Evolutionary conservation across 306 rosid genomes (phyloP).

Genomic region (Dalbergia oliveri): DNA sequence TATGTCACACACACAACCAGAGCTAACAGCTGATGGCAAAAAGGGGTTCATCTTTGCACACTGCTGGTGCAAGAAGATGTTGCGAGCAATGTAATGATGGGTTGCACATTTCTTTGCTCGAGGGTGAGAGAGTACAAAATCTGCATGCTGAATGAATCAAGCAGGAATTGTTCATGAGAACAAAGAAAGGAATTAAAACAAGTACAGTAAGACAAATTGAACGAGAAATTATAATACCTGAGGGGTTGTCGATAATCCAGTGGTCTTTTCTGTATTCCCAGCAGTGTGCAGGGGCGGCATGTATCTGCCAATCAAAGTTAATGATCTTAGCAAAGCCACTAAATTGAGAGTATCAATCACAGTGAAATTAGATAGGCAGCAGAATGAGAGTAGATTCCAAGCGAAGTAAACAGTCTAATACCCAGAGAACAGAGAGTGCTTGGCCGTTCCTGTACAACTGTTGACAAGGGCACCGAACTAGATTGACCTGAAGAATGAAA

Average conservation of each 20-base stretch:
- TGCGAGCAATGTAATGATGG: conserved; percentile 64
- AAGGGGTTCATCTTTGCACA: conserved; percentile 42
- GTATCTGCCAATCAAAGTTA: conserved; percentile 42
- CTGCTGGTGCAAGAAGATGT: conserved; percentile 63
- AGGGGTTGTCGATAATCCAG: conserved; percentile 18
- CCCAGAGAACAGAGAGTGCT: conserved; percentile 50
- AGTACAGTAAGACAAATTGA: background rate
- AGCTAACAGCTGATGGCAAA: conserved; percentile 44
- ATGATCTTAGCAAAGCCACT: conserved; percentile 6
- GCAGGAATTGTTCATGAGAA: background rate
- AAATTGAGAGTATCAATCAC: conserved; percentile 19
- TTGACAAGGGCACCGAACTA: conserved; percentile 45
- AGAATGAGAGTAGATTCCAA: background rate
- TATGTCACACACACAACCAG: conserved; percentile 47
- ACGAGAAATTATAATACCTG: conserved; percentile 46
- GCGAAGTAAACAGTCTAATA: conserved; percentile 33
- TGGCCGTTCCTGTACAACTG: conserved; percentile 46
- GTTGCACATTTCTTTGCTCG: conserved; percentile 57
- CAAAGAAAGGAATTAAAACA: background rate
- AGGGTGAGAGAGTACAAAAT: conserved; percentile 50
- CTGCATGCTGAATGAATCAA: conserved; percentile 47
- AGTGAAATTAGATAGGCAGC: background rate
- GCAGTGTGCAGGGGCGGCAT: conserved; percentile 46
- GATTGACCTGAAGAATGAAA: conserved; percentile 43
- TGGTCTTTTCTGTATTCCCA: conserved; percentile 35